These are phyloP conservation scores for Elongisporangium prolatum DNA, from an alignment of 352 stramenopile species.

Conservation along the genomic window DNA sequence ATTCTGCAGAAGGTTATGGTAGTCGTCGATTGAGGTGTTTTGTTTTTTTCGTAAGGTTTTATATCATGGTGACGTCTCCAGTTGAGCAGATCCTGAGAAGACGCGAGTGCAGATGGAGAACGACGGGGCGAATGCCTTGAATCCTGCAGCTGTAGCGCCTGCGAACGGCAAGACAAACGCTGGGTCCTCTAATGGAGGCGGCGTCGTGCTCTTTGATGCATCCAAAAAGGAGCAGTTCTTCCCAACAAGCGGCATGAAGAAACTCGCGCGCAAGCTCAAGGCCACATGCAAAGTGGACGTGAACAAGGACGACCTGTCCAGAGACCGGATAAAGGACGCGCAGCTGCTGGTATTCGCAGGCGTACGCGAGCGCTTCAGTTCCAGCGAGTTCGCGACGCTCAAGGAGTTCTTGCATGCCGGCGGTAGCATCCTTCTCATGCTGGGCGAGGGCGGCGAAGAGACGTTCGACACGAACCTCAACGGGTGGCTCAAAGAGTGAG, in stretches of 20 bases:
- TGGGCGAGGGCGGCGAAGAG: constrained; percentile 89
- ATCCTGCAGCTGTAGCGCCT: not conserved
- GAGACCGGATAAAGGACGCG: constrained; percentile 84
- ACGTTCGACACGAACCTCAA: constrained; percentile 93
- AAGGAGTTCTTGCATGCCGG: constrained; percentile 88
- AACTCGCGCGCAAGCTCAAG: constrained; percentile 90
- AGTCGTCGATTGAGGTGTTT: too few species aligned
- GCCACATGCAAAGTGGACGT: constrained; percentile 85
- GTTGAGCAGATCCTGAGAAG: not conserved
- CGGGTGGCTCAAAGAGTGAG: constrained; percentile 90
- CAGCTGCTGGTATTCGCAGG: constrained; percentile 88
- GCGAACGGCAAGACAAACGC: not conserved
- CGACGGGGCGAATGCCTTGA: not conserved
- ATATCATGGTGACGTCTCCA: not conserved
- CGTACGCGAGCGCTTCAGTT: constrained; percentile 87
- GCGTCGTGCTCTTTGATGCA: constrained; percentile 84
- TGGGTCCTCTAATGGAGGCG: not conserved
- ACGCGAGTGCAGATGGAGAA: not conserved
- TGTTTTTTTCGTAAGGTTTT: too few species aligned
- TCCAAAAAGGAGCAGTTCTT: constrained; percentile 94
- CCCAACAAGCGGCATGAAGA: constrained; percentile 90
- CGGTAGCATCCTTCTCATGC: constrained; percentile 89
- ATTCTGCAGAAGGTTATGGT: too few species aligned
- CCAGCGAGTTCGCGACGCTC: constrained; percentile 79
- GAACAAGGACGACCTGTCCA: constrained; percentile 94